These are phyloP conservation scores for Aspergillus aculeatus DNA, from an alignment of 2,329 filamentous ascomycete genomes.

Conservation along the genomic window DNA sequence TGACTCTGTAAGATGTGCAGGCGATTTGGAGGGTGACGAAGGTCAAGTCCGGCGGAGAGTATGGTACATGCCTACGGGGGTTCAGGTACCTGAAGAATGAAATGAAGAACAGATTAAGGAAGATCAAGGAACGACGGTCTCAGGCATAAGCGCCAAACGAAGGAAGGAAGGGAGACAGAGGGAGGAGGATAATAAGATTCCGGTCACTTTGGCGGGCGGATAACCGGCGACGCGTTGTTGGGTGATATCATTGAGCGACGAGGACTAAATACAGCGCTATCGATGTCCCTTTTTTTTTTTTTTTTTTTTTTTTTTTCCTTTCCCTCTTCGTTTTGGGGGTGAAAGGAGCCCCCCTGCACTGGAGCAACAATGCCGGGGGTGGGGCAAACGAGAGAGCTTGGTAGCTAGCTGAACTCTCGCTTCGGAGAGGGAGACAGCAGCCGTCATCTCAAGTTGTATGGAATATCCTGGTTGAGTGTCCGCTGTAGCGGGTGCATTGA, in stretches of 20 bases:
- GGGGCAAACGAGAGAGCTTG: background rate
- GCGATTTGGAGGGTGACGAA: constrained; percentile 6
- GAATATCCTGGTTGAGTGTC: background rate
- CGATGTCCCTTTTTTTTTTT: too few relatives aligned
- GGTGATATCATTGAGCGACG: constrained; percentile 4
- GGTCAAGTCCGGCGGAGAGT: constrained; percentile 4
- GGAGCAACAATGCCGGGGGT: background rate
- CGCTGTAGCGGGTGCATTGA: too few relatives aligned
- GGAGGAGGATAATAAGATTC: background rate
- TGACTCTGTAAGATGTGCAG: constrained; percentile 41
- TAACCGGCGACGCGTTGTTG: constrained; percentile 2
- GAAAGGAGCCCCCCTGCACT: background rate
- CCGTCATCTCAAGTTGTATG: background rate
- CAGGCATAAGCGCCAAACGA: constrained; percentile 7
- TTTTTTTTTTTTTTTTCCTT: background rate
- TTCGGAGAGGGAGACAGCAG: background rate
- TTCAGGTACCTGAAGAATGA: background rate
- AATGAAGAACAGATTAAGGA: background rate
- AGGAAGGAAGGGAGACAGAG: background rate
- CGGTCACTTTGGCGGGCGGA: background rate
- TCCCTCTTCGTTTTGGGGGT: background rate
- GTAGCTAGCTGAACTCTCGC: too few relatives aligned
- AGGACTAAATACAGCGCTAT: background rate
- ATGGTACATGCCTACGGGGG: constrained; percentile 8
- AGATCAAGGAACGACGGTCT: constrained; percentile 13